Conservation (phyloP, 345 rosid species). For the Hevea brasiliensis region DNA sequence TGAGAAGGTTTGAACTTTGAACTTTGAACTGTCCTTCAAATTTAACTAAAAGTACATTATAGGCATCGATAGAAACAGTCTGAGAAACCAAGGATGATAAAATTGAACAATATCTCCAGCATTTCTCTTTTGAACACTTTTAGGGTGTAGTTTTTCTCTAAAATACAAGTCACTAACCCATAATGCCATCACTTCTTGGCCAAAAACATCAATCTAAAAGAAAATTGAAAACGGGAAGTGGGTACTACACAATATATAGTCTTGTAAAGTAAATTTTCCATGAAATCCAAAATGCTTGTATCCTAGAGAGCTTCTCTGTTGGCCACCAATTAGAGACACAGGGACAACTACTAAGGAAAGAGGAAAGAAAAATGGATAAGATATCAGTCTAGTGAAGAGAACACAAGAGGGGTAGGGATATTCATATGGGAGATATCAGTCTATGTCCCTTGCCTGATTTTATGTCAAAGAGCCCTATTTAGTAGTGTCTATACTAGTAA, state of each 20-base stretch:
- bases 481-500: not conserved
- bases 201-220: no score
- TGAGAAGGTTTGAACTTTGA: not conserved
- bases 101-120: not conserved
- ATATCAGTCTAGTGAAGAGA: not conserved
- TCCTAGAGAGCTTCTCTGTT: not conserved
- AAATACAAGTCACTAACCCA: no score
- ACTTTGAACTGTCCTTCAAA: no score
- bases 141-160: no score
- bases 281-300: not conserved
- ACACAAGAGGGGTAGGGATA: not conserved
- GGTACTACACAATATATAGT: no score
- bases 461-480: not conserved
- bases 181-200: no score
- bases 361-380: not conserved
- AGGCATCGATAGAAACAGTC: not conserved
- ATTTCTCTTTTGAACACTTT: no score
- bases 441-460: not conserved
- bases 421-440: no score
- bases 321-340: not conserved
- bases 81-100: not conserved
- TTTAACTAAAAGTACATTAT: no score
- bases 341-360: not conserved
- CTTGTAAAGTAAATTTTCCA: not conserved
- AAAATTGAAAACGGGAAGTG: no score